Base-by-base conservation (phyloP, 345 rosid species). In the Barbarea vulgaris region DNA sequence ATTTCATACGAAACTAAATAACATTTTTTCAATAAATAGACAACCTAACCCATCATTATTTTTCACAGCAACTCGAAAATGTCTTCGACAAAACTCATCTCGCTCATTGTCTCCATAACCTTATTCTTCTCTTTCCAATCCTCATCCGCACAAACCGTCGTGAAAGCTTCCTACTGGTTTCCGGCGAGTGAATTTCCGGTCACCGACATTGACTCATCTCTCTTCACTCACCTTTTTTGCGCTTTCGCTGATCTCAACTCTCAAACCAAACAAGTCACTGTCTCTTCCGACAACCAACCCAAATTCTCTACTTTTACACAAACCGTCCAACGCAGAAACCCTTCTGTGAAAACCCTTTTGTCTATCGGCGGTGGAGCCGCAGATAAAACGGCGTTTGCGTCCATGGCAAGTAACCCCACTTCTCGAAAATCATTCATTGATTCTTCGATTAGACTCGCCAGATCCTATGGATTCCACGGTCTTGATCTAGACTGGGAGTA, bases 401-500 rank as follows among this genome's bases (percentile, higher is more conserved):
- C 47, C 47, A 42, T 42, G 47, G 46, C 30, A 27, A 77, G 81
- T 62, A 85, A 84, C 67, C 27, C 83, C 5, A 69, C 58, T 53
- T 67, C 86, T 15, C 80, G 93, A 2, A 80, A 78, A 82, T 70
- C 86, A 0, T 88, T 88, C 70, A 85, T 88, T n/a, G 81, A 79
- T 44, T 86, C 90, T 42, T 85, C 93, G 3, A 85, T 88, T 9
- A 69, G 28, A 5, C 13, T 85, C 15, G 86, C 90, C 8, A 73
- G 93, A 31, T 74, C 84, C 0, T 66, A 83, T 34, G 84, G 82
- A 3, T 86, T 86, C 68, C 73, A 86, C 58, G 96, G 96, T 66
- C 84, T 88, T 18, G 96, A 90, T 54, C 85, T 90, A 10, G 86
- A 83, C 24, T 88, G 91, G 96, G 89, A 85, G 52, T 79, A 75